Percentiles rank a stretch among this genome's conserved stretches.
Evolutionary conservation across 2,329 filamentous ascomycete genomes (phyloP).

Genomic region (Calonectria leucothoes): DNA sequence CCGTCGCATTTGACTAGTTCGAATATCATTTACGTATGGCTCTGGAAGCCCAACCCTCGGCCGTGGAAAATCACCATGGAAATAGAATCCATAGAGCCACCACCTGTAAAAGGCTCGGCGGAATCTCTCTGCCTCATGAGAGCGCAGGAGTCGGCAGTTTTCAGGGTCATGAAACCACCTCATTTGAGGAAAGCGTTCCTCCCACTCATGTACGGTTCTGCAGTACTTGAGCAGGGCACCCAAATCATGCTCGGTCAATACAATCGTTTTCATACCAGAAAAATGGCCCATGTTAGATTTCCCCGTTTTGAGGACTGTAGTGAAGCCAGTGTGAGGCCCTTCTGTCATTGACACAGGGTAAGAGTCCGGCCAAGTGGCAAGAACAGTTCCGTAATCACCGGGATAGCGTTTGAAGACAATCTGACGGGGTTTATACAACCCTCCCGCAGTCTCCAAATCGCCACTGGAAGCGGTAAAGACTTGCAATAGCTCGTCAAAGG

Average conservation of each 20-base stretch:
- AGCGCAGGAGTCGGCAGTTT: slow-evolving; percentile 56
- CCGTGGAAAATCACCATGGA: slow-evolving; percentile 57
- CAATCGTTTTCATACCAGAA: slow-evolving; percentile 35
- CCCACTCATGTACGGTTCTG: slow-evolving; percentile 51
- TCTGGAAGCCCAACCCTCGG: slow-evolving; percentile 52
- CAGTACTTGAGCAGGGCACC: slow-evolving; percentile 49
- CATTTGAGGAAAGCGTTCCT: slow-evolving; percentile 55
- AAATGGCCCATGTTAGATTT: slow-evolving; percentile 21
- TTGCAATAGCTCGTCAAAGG: slow-evolving; percentile 59
- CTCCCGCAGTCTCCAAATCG: slow-evolving; percentile 47
- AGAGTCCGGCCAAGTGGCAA: slow-evolving; percentile 32
- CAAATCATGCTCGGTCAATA: slow-evolving; percentile 49
- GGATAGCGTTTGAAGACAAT: slow-evolving; percentile 52
- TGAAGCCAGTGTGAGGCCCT: slow-evolving; percentile 30
- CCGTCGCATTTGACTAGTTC: slow-evolving; percentile 56
- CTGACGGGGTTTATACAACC: slow-evolving; percentile 52
- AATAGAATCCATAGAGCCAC: slow-evolving; percentile 66
- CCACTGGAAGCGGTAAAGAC: slow-evolving; percentile 56
- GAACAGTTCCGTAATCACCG: slow-evolving; percentile 45
- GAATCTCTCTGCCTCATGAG: slow-evolving; percentile 58
- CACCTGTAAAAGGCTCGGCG: slow-evolving; percentile 64
- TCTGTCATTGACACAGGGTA: slow-evolving; percentile 11
- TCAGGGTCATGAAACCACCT: slow-evolving; percentile 60
- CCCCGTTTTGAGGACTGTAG: slow-evolving; percentile 34
- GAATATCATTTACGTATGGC: slow-evolving; percentile 53